Base-by-base conservation (phyloP, 768 basidiomycete species). In the Gyrodon lividus region DNA sequence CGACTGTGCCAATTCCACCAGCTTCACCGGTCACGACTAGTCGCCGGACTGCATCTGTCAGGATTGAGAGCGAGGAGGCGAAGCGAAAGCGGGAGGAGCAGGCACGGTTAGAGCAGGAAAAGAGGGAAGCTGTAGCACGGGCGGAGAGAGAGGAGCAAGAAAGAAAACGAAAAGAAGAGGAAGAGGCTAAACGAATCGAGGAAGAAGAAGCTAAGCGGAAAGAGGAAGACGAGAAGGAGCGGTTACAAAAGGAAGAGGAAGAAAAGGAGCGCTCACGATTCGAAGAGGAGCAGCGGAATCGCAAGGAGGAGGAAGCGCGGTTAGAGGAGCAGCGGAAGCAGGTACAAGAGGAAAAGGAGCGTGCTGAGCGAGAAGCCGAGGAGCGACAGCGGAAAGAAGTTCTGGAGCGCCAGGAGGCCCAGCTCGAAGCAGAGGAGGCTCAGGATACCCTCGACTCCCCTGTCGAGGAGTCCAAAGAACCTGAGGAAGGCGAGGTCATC, bases 61-160 rank as follows among this genome's bases (percentile, higher is more conserved):
- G 87, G 54, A 79, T 91, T 55, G 87, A 91, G 73, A 83, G 72
- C 14, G 75, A 76, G 61, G 78, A 82, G 46, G 77, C 79, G 23
- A 81, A 81, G 61, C 69, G 70, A 59, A 75, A 74, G 66, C 69
- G 77, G 10, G 77, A 56, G 50, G 76, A 74, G 19, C 73, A 74
- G 51, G 77, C 77, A 59, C 68, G 73, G 44, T 60, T 69, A 58
- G 68, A 72, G 54, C 61, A 70, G 48, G 67, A 71, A 46, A 71
- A 73, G 61, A 71, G 67, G 60, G 70, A 74, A 5, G 66, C 62
- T 6, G 68, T 71, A 59, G 68, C 70, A 43, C 71, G 67, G 19
- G 63, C 66, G 39, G 71, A 71, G 63, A 68, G 61, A 49, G 67
- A 70, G 31, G 64, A 66, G 13, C 12, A 31, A 1, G 31, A 31